Base-by-base conservation (phyloP, 2,329 filamentous ascomycete genomes). In the Phaeosphaeriaceae sp. region DNA sequence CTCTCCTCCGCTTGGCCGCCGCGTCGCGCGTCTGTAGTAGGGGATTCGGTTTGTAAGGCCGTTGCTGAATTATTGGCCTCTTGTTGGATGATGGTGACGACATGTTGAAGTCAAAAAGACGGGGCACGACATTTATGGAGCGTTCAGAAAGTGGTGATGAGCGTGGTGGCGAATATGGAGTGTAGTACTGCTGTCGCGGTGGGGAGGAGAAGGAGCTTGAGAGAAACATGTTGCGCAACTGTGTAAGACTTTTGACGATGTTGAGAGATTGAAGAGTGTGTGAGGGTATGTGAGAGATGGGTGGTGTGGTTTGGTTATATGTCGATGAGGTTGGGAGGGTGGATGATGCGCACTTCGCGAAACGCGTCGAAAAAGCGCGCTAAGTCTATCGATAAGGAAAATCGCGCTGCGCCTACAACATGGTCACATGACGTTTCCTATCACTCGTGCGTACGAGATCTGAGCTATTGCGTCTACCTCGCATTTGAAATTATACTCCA, bases 1-100 rank as follows among this genome's bases (percentile, higher is more conserved):
- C 82, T 38, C 89, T 78, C 48, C 89, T 77, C 45, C 81, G 78
- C 66, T 90, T 86, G 46, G 85, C 83, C 0, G 79, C 78, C 15
- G 83, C 83, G 66, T 91, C 75, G 42, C 83, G 79, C 52, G 75
- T 81, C 56, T 82, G 81, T 15, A 86, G 73, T 6, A 88, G 62
- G 0, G 87, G 88, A 53, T 88, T 90, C 29, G 81, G 78, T 52
- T 87, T 87, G 45, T 79, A 74, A 12, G 78, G 76, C 38, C 70
- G 69, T 40, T 71, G 64, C 1, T 58, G 42, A 13, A 54, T 52
- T 6, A 54, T 23, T 0, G 44, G 29, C 29, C 61, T 63, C 37
- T 66, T 63, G 6, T 59, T 55, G 13, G 30, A 50, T 5, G 58
- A 18, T 23, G 52, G 58, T 8, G 63, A 55, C 4, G 56, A 50